Evolutionary conservation across 345 rosid genomes (phyloP), one percentile per base, ranked within the genome.

Genomic region (Trapa bicornis): DNA sequence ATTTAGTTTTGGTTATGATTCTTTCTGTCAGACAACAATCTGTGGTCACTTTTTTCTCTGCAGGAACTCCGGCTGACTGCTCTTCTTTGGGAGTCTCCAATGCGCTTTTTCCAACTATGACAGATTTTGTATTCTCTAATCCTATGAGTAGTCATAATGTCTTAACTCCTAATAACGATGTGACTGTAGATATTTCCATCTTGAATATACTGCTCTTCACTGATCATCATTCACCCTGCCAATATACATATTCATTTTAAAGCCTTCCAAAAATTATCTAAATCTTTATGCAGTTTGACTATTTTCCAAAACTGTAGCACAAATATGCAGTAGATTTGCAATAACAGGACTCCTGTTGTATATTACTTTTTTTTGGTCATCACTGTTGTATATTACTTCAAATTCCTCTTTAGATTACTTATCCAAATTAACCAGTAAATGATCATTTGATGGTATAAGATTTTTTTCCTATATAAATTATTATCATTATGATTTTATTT

Each of bases 21-120:
- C 16, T 47, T 47, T 47, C 7, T 41, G 7, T 4, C 43, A 41
- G 43, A 41, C 43, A 4, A 2, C 7, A 41, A 41, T 32, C 16
- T 9, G 3, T 32, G 1, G 11, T 42, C 52, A 65, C 14, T 43
- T 32, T 65, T 1, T 37, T 61, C 67, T 36, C 39, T 41, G 43
- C 76, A 93, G 97, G 98, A 76, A 93, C 97, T 42, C 98, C 97
- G 6, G 97, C 94, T 38, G 98, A 93, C 72, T 93, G 89, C 71
- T 74, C 94, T 64, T 84, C 94, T 53, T 76, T 90, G 70, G 98
- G 97, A 45, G 32, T 93, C 77, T 90, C 95, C 0, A 75, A 74
- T 66, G 81, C 78, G 1, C 83, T 93, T 29, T 90, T 93, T 73
- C 88, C 94, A 56, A 80, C 78, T 29, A 68, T 75, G 68, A 91